phyloP scores from a whole-genome alignment of 73 alveolate genomes.

The Stentor coeruleus region DNA sequence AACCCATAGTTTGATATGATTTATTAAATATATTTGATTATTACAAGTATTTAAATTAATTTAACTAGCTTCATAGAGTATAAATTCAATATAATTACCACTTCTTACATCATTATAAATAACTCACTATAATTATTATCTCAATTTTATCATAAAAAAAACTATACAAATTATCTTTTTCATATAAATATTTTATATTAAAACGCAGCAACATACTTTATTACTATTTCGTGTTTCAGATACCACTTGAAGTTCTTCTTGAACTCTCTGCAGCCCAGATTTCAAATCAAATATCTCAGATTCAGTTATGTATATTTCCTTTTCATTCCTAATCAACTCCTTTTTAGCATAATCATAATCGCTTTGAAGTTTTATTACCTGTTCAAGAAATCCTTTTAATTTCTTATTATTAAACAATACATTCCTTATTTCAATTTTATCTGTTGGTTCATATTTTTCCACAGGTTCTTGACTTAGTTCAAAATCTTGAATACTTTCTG shows the following conservation, averaged over 20 bases:
- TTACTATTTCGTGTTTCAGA: background rate
- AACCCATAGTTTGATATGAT: too few relatives aligned
- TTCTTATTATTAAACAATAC: background rate
- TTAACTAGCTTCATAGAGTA: too few relatives aligned
- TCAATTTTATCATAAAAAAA: too few relatives aligned
- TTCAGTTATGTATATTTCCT: background rate
- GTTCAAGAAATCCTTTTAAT: background rate
- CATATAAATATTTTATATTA: too few relatives aligned
- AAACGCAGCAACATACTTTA: background rate
- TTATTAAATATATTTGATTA: too few relatives aligned
- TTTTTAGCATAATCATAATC: background rate
- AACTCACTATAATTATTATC: too few relatives aligned
- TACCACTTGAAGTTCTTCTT: background rate
- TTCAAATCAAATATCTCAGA: background rate
- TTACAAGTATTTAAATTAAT: too few relatives aligned
- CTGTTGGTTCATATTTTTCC: background rate
- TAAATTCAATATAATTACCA: too few relatives aligned
- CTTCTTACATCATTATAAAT: too few relatives aligned
- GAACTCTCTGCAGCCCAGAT: background rate
- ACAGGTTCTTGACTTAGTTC: background rate
- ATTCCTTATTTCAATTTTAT: background rate
- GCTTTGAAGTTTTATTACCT: background rate
- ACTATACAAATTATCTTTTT: too few relatives aligned
- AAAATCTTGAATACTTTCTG: background rate
- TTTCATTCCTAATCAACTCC: too few relatives aligned